Conservation (phyloP, 768 basidiomycete species). For the Cubamyces lactineus region DNA sequence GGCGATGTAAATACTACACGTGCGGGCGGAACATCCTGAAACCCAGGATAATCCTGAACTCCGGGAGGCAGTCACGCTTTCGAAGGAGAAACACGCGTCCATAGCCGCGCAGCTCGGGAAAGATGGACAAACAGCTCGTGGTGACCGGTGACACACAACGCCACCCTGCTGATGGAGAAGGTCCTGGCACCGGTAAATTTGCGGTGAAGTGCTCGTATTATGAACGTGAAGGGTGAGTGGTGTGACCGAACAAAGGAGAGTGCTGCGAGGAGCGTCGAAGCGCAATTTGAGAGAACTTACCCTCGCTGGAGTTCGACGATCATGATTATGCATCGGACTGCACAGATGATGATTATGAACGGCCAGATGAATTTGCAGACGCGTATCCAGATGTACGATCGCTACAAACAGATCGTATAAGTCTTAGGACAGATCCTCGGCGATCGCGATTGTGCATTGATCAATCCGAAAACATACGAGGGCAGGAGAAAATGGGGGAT, state of each 20-base stretch:
- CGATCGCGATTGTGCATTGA: not conserved
- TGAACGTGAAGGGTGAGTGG: conserved; percentile 20
- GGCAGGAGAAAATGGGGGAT: conserved; percentile 6
- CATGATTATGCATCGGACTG: conserved; percentile 70
- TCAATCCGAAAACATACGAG: not conserved
- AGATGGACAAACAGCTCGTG: conserved; percentile 21
- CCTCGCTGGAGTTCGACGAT: conserved; percentile 72
- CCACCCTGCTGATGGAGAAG: conserved; percentile 22
- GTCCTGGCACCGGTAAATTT: conserved; percentile 13
- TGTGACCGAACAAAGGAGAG: conserved; percentile 20
- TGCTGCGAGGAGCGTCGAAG: conserved; percentile 1
- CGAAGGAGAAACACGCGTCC: conserved; percentile 24
- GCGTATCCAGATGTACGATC: conserved; percentile 71
- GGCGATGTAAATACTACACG: conserved; percentile 11
- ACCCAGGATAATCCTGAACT: conserved; percentile 1
- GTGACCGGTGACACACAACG: conserved; percentile 10
- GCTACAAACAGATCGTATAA: conserved; percentile 41
- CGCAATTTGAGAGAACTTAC: conserved; percentile 45
- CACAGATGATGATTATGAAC: conserved; percentile 65
- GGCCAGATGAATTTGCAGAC: conserved; percentile 72
- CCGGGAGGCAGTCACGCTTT: conserved; percentile 11
- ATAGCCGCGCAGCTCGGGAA: conserved; percentile 15
- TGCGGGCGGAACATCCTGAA: conserved; percentile 11
- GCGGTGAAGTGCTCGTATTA: conserved; percentile 3
- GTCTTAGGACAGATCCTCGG: not conserved